A percentile compares a stretch with the other conserved stretches of the same genome.
Conservation (phyloP, 2,329 filamentous ascomycete species). For the Exophiala spinifera region DNA sequence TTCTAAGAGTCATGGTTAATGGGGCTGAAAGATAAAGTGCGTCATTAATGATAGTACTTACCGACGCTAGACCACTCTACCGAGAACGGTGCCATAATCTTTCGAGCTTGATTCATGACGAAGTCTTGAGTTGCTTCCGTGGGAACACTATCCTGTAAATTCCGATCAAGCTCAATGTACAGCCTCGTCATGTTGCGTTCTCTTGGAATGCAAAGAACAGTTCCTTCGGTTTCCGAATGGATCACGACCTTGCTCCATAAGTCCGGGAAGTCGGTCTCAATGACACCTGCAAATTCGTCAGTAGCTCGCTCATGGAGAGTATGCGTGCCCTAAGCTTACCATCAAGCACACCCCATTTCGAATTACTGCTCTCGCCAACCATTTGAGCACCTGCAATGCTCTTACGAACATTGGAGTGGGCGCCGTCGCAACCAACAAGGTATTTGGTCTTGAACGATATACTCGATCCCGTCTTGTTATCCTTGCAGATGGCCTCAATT, state of each 20-base stretch:
- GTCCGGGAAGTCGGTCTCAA: constrained; percentile 71
- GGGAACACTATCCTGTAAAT: constrained; percentile 26
- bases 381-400: constrained; percentile 54
- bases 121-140: constrained; percentile 56
- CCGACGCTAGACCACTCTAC: constrained; percentile 45
- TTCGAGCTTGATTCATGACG: constrained; percentile 57
- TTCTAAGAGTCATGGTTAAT: constrained; percentile 31
- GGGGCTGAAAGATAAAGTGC: background rate
- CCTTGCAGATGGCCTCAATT: constrained; percentile 43
- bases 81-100: constrained; percentile 46
- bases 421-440: constrained; percentile 70
- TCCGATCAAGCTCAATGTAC: constrained; percentile 46
- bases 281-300: constrained; percentile 27
- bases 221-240: constrained; percentile 64
- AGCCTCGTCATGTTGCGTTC: constrained; percentile 69
- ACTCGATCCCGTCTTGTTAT: constrained; percentile 36
- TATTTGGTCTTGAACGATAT: constrained; percentile 57
- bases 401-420: constrained; percentile 67
- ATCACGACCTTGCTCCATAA: constrained; percentile 72
- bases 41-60: constrained; percentile 16
- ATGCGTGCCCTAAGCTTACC: constrained; percentile 45
- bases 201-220: constrained; percentile 70
- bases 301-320: background rate
- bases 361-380: constrained; percentile 50
- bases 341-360: constrained; percentile 70